These are phyloP conservation scores for Sanghuangporus sanghuang DNA, from an alignment of 1,284 basidiomycete species.

Conservation along the genomic window DNA sequence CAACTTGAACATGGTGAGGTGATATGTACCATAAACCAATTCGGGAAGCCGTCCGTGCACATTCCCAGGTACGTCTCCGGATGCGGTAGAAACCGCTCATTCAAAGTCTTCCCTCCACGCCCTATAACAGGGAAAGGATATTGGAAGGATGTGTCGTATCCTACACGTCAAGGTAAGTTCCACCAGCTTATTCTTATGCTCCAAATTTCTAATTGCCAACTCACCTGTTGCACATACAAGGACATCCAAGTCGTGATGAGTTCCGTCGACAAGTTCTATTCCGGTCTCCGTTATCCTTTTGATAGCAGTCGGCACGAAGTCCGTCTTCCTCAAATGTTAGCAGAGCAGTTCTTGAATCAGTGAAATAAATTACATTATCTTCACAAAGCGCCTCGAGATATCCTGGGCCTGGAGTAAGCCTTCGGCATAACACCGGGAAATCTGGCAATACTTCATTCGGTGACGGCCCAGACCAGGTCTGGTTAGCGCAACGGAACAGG, in stretches of 20 bases:
- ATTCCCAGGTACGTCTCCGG: slow-evolving; percentile 51
- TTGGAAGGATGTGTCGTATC: slow-evolving; percentile 50
- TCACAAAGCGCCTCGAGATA: slow-evolving; percentile 59
- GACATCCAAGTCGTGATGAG: slow-evolving; percentile 48
- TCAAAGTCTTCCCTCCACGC: slow-evolving; percentile 40
- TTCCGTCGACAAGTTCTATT: slow-evolving; percentile 50
- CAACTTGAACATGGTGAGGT: slow-evolving; percentile 27
- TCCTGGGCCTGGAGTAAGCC: slow-evolving; percentile 61
- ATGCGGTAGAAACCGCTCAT: slow-evolving; percentile 46
- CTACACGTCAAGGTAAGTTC: slow-evolving; percentile 23
- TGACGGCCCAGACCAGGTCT: background rate
- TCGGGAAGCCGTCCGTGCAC: slow-evolving; percentile 56
- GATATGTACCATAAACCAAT: slow-evolving; percentile 40
- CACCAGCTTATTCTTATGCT: background rate
- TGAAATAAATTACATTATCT: slow-evolving; percentile 40
- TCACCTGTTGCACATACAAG: slow-evolving; percentile 54
- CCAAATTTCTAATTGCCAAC: background rate
- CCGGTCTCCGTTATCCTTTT: slow-evolving; percentile 46
- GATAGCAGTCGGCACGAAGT: slow-evolving; percentile 48
- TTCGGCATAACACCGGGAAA: slow-evolving; percentile 51
- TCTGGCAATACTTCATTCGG: slow-evolving; percentile 46
- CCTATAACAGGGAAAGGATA: slow-evolving; percentile 50
- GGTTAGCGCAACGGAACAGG: background rate
- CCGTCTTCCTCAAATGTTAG: slow-evolving; percentile 34
- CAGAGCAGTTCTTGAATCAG: background rate